Percentiles rank a stretch among this genome's conserved stretches.
Conservation (phyloP, 1,284 basidiomycete species). For the Coniophora puteana region DNA sequence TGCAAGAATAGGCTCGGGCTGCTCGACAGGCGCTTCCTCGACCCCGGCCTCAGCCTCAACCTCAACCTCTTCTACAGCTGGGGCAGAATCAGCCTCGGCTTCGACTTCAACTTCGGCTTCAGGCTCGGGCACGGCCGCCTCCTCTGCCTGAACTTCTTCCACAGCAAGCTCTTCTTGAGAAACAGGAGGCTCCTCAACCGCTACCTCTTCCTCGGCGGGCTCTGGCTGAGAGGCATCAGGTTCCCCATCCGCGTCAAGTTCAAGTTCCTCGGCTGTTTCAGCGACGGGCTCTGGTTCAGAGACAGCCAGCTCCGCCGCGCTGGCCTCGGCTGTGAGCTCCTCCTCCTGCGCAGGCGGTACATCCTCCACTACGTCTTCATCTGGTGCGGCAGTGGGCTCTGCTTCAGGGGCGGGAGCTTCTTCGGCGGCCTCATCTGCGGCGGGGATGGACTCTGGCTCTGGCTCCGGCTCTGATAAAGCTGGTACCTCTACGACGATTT, state of each 20-base stretch:
- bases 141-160: not conserved
- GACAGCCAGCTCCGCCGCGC: too few relatives aligned
- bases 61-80: slow-evolving; percentile 1
- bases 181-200: slow-evolving; percentile 1
- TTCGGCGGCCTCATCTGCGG: not conserved
- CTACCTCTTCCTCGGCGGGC: not conserved
- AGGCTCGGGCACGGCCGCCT: slow-evolving; percentile 2
- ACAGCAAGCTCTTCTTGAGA: slow-evolving; percentile 4
- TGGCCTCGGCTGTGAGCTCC: too few relatives aligned
- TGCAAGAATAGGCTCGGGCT: slow-evolving; percentile 3
- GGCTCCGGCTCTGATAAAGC: not conserved
- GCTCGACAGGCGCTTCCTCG: too few relatives aligned
- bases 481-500: too few relatives aligned
- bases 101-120: not conserved
- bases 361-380: too few relatives aligned
- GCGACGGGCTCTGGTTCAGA: too few relatives aligned
- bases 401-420: not conserved
- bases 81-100: slow-evolving; percentile 1
- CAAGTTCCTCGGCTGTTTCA: not conserved
- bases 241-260: not conserved
- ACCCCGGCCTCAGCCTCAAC: too few relatives aligned
- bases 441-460: not conserved
- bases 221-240: not conserved
- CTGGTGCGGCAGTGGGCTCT: not conserved
- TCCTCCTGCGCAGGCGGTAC: too few relatives aligned